These are phyloP conservation scores for Kodamaea sagamina DNA, from an alignment of 805 yeast genomes.

Conservation along the genomic window DNA sequence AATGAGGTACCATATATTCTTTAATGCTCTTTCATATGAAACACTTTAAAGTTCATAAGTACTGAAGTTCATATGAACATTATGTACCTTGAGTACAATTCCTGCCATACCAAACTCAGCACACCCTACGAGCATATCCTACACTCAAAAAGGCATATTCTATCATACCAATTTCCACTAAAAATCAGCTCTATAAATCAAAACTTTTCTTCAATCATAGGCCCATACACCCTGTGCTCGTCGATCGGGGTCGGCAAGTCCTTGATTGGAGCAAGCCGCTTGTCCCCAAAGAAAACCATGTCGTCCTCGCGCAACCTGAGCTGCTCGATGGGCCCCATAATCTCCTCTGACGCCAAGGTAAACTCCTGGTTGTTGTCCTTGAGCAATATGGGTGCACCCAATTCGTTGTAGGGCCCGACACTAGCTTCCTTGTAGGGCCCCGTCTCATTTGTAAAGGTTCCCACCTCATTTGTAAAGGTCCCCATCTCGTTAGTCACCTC, in stretches of 20 bases:
- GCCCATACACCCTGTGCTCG: conserved; percentile 13
- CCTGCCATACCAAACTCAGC: too few relatives aligned
- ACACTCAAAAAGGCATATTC: too few relatives aligned
- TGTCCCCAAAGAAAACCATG: neutral
- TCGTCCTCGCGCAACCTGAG: conserved; percentile 10
- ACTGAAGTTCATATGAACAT: too few relatives aligned
- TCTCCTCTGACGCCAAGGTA: conserved; percentile 1
- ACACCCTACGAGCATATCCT: too few relatives aligned
- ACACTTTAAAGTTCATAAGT: too few relatives aligned
- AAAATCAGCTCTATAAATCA: neutral
- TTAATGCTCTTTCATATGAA: too few relatives aligned
- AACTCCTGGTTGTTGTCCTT: conserved; percentile 1
- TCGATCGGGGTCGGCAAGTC: conserved; percentile 32
- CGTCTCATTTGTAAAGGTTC: too few relatives aligned
- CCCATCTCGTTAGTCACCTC: conserved; percentile 3
- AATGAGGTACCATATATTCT: too few relatives aligned
- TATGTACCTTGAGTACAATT: too few relatives aligned
- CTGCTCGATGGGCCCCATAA: conserved; percentile 8
- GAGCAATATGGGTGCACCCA: conserved; percentile 9
- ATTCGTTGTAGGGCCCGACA: too few relatives aligned
- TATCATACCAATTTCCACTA: neutral
- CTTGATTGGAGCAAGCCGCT: conserved; percentile 10
- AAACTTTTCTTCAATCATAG: neutral
- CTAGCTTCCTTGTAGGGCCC: too few relatives aligned
- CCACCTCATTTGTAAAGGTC: too few relatives aligned